phyloP scores from a whole-genome alignment of 2,329 filamentous ascomycete species.

The Westerdykella aurantiaca region DNA sequence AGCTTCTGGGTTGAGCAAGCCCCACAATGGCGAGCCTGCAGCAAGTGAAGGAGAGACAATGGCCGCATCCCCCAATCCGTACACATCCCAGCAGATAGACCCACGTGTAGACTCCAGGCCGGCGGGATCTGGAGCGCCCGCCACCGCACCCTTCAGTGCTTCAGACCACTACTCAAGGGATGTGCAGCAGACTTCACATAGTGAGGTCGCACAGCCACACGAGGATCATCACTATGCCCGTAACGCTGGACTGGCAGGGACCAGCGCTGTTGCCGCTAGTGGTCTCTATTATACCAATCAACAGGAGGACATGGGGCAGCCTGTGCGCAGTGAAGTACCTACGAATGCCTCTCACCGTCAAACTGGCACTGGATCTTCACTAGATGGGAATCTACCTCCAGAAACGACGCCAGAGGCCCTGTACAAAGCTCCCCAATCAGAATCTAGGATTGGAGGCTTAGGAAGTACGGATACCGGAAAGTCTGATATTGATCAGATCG shows the following conservation, averaged over 20 bases:
- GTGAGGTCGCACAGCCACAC: constrained; percentile 1
- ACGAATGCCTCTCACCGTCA: too few relatives aligned
- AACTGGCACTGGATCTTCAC: too few relatives aligned
- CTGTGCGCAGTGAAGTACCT: too few relatives aligned
- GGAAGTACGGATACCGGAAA: too few relatives aligned
- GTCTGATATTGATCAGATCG: too few relatives aligned
- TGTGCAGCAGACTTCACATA: background rate
- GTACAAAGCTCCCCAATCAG: too few relatives aligned
- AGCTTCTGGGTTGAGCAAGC: constrained; percentile 15
- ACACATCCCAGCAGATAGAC: constrained; percentile 23
- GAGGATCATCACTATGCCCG: constrained; percentile 22
- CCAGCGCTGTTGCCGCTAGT: constrained; percentile 13
- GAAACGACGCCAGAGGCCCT: too few relatives aligned
- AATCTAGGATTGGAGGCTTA: too few relatives aligned
- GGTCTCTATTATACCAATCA: constrained; percentile 4
- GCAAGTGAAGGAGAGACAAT: constrained; percentile 5
- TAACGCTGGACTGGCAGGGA: constrained; percentile 16
- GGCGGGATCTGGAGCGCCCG: background rate
- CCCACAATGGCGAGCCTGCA: constrained; percentile 5
- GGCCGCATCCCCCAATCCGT: constrained; percentile 18
- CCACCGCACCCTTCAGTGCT: too few relatives aligned
- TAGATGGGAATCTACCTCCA: too few relatives aligned
- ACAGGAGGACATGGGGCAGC: constrained; percentile 1
- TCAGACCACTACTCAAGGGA: background rate
- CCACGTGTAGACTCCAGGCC: constrained; percentile 20